These are phyloP conservation scores for Penicillium maclennaniae DNA, from an alignment of 495 filamentous ascomycete species.

Conservation along the genomic window DNA sequence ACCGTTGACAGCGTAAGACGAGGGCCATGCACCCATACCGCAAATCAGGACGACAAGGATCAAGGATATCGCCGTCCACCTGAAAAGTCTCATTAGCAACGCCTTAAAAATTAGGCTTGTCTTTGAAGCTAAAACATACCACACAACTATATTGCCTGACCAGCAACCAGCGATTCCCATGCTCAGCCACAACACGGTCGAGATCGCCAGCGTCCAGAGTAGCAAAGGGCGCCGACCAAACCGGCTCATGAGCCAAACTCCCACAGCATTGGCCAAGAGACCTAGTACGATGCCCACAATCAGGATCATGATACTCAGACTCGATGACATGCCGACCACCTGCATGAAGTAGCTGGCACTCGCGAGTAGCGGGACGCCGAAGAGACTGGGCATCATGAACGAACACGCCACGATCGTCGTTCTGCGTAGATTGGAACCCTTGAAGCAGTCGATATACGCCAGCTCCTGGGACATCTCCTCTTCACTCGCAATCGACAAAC, in stretches of 20 bases:
- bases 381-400: constrained; percentile 22
- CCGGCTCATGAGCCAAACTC: constrained; percentile 24
- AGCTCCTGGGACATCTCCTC: constrained; percentile 17
- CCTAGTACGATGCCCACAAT: constrained; percentile 28
- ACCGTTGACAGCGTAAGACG: constrained; percentile 5
- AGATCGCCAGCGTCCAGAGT: constrained; percentile 14
- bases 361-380: constrained; percentile 28
- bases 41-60: constrained; percentile 21
- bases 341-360: constrained; percentile 36
- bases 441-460: constrained; percentile 41
- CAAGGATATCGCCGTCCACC: constrained; percentile 28
- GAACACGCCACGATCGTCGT: constrained; percentile 47
- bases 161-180: constrained; percentile 34
- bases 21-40: constrained; percentile 6
- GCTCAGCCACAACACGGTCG: constrained; percentile 24
- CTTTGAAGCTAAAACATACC: constrained; percentile 14
- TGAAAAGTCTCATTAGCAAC: not conserved
- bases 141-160: constrained; percentile 19
- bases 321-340: constrained; percentile 27
- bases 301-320: constrained; percentile 25
- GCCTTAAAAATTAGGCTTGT: not conserved
- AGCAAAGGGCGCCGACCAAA: constrained; percentile 26
- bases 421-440: constrained; percentile 40
- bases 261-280: constrained; percentile 24
- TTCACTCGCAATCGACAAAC: constrained; percentile 20